Percentiles rank a stretch among this genome's conserved stretches.
phyloP scores from a whole-genome alignment of 192 early-diverging fungal species.

The Umbelopsis isabellina region DNA sequence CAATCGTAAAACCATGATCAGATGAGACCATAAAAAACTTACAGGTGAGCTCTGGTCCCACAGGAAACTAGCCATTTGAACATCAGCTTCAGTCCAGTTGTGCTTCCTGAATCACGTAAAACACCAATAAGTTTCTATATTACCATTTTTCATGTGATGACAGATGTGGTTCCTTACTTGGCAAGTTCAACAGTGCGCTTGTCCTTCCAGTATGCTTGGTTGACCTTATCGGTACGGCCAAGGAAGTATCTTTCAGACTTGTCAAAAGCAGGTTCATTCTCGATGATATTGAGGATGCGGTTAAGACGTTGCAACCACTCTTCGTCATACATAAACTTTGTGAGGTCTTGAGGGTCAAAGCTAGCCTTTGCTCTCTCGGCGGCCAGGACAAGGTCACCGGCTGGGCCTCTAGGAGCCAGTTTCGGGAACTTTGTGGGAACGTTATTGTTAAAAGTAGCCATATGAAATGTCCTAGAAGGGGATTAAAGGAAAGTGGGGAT shows the following conservation, averaged over 20 bases:
- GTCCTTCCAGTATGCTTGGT: slow-evolving; percentile 62
- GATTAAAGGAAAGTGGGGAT: slow-evolving; percentile 10
- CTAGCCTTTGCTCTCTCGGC: slow-evolving; percentile 68
- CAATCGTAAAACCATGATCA: neutral
- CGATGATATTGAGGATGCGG: slow-evolving; percentile 63
- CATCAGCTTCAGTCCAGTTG: slow-evolving; percentile 60
- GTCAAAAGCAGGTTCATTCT: slow-evolving; percentile 73
- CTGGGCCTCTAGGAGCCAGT: slow-evolving; percentile 50
- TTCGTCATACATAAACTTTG: slow-evolving; percentile 67
- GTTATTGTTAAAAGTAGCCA: slow-evolving; percentile 36
- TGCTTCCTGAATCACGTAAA: slow-evolving; percentile 40
- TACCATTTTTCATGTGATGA: neutral
- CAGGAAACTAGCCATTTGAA: slow-evolving; percentile 50
- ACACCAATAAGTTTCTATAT: slow-evolving; percentile 11
- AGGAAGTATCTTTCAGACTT: slow-evolving; percentile 72
- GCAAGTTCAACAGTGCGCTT: slow-evolving; percentile 65
- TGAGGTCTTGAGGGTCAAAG: slow-evolving; percentile 68
- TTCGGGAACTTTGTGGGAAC: slow-evolving; percentile 45
- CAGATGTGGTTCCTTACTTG: slow-evolving; percentile 35
- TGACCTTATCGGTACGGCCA: slow-evolving; percentile 71
- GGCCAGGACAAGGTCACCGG: slow-evolving; percentile 55
- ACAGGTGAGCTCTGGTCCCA: slow-evolving; percentile 67
- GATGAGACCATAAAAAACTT: slow-evolving; percentile 12
- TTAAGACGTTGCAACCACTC: slow-evolving; percentile 60
- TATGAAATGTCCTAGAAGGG: neutral